These are phyloP conservation scores for Metschnikowia anglica DNA, from an alignment of 805 yeast genomes.

Conservation along the genomic window DNA sequence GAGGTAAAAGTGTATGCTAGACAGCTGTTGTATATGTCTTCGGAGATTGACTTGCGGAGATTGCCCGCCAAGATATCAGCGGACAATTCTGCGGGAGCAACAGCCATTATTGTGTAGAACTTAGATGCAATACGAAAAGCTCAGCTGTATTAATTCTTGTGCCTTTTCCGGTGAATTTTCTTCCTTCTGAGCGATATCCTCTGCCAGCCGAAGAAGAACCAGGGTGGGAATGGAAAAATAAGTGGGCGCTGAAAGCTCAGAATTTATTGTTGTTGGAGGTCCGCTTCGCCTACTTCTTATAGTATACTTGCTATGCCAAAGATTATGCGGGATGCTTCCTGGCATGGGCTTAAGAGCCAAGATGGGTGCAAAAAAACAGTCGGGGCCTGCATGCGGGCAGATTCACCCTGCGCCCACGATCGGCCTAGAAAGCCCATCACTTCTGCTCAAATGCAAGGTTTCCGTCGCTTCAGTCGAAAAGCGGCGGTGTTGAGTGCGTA, in stretches of 20 bases:
- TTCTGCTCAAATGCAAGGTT: too few species aligned
- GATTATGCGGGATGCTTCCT: conserved; percentile 4
- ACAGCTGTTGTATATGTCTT: conserved; percentile 26
- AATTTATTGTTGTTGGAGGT: not conserved
- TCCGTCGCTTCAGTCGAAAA: too few species aligned
- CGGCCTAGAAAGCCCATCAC: not conserved
- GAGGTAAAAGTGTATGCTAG: conserved; percentile 14
- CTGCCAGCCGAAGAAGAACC: not conserved
- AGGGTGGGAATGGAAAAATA: not conserved
- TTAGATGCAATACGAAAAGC: too few species aligned
- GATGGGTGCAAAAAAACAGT: conserved; percentile 22
- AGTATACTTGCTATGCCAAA: conserved; percentile 2
- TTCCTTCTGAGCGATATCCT: too few species aligned
- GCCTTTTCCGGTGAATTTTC: too few species aligned
- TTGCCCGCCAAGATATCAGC: conserved; percentile 37
- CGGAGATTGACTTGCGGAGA: conserved; percentile 34
- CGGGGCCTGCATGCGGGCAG: conserved; percentile 12
- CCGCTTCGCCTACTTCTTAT: not conserved
- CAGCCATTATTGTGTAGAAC: not conserved
- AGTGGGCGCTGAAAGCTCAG: not conserved
- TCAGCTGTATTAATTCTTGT: too few species aligned
- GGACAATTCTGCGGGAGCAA: conserved; percentile 29
- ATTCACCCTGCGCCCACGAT: not conserved
- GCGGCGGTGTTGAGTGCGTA: too few species aligned
- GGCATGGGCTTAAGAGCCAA: conserved; percentile 12